Evolutionary conservation across 1,284 basidiomycete genomes (phyloP), one percentile per base, ranked within the genome.

Genomic region (Polyporus tsugae): DNA sequence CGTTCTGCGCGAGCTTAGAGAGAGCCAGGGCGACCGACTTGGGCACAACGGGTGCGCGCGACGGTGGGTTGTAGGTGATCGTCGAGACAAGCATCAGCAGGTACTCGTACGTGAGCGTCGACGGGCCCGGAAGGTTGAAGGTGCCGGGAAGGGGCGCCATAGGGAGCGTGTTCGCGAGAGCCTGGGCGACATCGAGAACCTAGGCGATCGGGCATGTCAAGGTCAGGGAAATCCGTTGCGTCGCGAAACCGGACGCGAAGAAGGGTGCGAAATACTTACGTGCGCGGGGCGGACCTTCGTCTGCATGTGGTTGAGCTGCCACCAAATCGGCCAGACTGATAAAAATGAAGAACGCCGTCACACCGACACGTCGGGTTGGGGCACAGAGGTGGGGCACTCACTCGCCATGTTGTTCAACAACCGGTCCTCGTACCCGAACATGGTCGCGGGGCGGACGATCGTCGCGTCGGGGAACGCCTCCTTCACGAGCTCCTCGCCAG

Each of bases 401-500:
- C 95, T 84, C 61, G 95, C 93, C 81, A 98, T 95, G 80, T 95
- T 96, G 81, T 95, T 98, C 77, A 99, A 81, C 65, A 99, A 83
- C 80, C 94, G 95, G 84, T 99, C 97, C 83, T 99, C 98, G 78
- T 94, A 91, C 17, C 97, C 97, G 81, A 87, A 99, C 89, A 99
- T 89, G 44, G 87, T 80, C 6, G 88, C 89, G 53, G 98, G 98
- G 67, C 96, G 87, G 67, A 98, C 89, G 76, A 99, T 95, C 41
- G 95, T 98, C 38, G 96, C 96, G 57, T 86, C 86, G 6, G 94
- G 92, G 85, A 97, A 99, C 7, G 87, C 94, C 65, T 89, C 88
- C 78, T 91, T 91, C 73, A 99, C 97, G 60, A 88, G 90, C 74
- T 93, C 89, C 82, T 99, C 97, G 39, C 97, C 97, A 72, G 92